Conservation (phyloP, 257 asterid genomes). For the Nicotiana tabacum region DNA sequence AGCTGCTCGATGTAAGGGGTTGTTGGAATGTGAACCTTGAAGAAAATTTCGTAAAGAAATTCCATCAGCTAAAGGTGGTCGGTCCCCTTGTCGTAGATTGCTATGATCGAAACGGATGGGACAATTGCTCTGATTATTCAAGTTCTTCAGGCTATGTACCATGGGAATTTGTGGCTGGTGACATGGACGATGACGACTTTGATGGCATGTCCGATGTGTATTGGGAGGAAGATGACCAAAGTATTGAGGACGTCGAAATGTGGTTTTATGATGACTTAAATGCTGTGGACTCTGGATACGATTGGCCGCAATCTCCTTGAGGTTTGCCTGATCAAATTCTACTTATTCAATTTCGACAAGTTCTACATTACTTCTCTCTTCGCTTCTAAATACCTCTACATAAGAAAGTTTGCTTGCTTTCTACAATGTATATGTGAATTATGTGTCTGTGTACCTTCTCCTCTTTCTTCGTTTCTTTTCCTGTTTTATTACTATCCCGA, state of each 20-base stretch:
- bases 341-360: not conserved
- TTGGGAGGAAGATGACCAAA: conserved; percentile 45
- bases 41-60: conserved; percentile 41
- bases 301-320: conserved; percentile 81
- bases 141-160: conserved; percentile 58
- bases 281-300: conserved; percentile 54
- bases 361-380: not conserved
- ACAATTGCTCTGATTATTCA: conserved; percentile 57
- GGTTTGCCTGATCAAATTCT: conserved; percentile 3
- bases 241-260: conserved; percentile 56
- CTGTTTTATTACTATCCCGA: not conserved
- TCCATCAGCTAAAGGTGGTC: conserved; percentile 40
- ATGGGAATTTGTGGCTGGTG: conserved; percentile 66
- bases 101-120: conserved; percentile 55
- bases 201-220: conserved; percentile 38
- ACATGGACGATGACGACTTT: conserved; percentile 33
- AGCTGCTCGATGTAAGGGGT: conserved; percentile 67
- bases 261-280: conserved; percentile 65
- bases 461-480: not conserved
- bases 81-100: conserved; percentile 61
- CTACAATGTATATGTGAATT: not conserved
- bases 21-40: conserved; percentile 77
- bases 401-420: not conserved
- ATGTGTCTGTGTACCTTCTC: not conserved
- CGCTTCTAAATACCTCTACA: not conserved